Evolutionary conservation across 305 asterid species (phyloP).

Genomic region (Vinca major): DNA sequence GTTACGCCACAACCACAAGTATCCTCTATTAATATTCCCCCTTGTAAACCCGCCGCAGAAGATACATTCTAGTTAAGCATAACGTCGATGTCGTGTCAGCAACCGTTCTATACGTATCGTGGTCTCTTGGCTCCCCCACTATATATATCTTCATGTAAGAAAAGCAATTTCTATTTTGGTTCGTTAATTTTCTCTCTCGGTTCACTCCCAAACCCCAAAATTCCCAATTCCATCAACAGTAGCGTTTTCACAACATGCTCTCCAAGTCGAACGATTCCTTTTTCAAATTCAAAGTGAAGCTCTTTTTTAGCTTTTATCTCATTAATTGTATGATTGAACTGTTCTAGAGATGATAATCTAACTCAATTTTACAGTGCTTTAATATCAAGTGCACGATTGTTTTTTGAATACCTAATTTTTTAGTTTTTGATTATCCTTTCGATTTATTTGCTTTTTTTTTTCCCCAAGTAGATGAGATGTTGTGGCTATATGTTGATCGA

Average conservation of each 20-base stretch:
- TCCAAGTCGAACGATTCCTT: conserved; percentile 8
- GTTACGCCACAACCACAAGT: neutral
- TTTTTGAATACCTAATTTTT: neutral
- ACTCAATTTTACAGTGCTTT: neutral
- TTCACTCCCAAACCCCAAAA: no score
- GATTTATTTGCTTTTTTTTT: neutral
- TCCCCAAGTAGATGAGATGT: neutral
- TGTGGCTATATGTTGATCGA: neutral
- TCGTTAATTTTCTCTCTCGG: no score
- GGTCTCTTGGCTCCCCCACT: neutral
- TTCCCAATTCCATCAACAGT: conserved; percentile 4
- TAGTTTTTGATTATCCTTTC: neutral
- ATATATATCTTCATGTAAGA: neutral
- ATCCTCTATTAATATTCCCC: no score
- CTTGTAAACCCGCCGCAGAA: neutral
- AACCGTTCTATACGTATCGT: conserved; percentile 2
- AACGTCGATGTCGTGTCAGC: neutral
- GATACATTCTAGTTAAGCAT: neutral
- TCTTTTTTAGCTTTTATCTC: neutral
- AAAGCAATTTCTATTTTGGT: no score
- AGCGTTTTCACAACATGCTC: neutral
- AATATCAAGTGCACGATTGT: neutral
- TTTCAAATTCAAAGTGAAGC: conserved; percentile 7
- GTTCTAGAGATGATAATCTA: neutral
- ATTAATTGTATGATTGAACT: neutral